A percentile compares a stretch with the other conserved stretches of the same genome.
phyloP scores from a whole-genome alignment of 225 moss, liverwort and hornwort genomes.

The Anthoceros angustus region DNA sequence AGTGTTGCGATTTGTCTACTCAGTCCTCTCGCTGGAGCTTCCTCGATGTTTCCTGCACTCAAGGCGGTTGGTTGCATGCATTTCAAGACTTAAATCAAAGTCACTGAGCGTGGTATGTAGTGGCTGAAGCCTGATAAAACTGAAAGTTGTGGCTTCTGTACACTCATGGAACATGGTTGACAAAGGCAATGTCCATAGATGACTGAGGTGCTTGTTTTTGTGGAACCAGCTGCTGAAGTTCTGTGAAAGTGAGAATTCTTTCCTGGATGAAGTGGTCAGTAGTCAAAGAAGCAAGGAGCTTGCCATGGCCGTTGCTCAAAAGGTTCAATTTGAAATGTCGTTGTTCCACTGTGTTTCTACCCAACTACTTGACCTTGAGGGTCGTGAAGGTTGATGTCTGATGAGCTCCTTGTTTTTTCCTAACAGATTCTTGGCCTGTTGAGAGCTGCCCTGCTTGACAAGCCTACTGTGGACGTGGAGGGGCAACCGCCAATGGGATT shows the following conservation, averaged over 20 bases:
- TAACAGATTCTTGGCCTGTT: slow-evolving; percentile 87
- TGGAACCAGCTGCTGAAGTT: slow-evolving; percentile 65
- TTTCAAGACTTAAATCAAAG: slow-evolving; percentile 86
- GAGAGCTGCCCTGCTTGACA: slow-evolving; percentile 75
- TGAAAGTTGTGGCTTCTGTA: background rate
- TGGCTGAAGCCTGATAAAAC: background rate
- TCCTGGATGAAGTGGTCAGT: slow-evolving; percentile 86
- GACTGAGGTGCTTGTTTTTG: background rate
- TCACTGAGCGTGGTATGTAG: slow-evolving; percentile 76
- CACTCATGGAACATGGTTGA: background rate
- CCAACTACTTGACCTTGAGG: background rate
- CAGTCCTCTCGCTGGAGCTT: slow-evolving; percentile 66
- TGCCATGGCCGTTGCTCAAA: slow-evolving; percentile 69
- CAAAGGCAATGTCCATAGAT: too few species aligned
- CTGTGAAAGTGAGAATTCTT: slow-evolving; percentile 88
- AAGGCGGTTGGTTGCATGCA: slow-evolving; percentile 59
- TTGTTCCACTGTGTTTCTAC: background rate
- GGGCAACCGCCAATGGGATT: slow-evolving; percentile 85
- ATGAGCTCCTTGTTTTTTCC: slow-evolving; percentile 10
- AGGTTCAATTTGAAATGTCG: slow-evolving; percentile 27
- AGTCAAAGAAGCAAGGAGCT: slow-evolving; percentile 67
- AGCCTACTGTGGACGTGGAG: slow-evolving; percentile 64
- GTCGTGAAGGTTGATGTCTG: background rate
- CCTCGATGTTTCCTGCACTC: slow-evolving; percentile 61
- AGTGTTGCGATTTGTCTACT: slow-evolving; percentile 62